A percentile compares a stretch with the other conserved stretches of the same genome.
Evolutionary conservation across 1,284 basidiomycete species (phyloP).

Genomic region (Somion occarium): DNA sequence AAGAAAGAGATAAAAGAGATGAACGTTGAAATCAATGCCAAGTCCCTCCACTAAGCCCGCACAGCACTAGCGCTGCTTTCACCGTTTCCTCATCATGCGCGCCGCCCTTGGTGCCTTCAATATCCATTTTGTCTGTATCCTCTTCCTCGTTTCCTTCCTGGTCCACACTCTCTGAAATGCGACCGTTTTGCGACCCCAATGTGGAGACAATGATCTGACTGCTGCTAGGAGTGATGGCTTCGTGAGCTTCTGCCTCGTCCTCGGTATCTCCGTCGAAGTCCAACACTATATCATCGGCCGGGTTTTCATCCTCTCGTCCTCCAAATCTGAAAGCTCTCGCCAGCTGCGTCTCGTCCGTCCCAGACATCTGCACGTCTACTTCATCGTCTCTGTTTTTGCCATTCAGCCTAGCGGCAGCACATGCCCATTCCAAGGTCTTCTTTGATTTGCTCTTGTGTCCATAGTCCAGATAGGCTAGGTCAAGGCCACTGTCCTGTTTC

Average conservation of each 20-base stretch:
- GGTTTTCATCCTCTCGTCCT: slow-evolving; percentile 21
- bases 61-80: slow-evolving; percentile 56
- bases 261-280: slow-evolving; percentile 26
- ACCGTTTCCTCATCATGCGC: slow-evolving; percentile 57
- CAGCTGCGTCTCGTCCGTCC: neutral
- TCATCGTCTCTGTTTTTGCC: slow-evolving; percentile 13
- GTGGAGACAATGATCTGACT: slow-evolving; percentile 3
- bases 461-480: slow-evolving; percentile 49
- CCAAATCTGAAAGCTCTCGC: slow-evolving; percentile 6
- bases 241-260: slow-evolving; percentile 30
- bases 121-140: neutral
- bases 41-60: slow-evolving; percentile 42
- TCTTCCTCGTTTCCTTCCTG: neutral
- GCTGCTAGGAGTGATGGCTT: slow-evolving; percentile 33
- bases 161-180: neutral
- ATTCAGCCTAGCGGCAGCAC: slow-evolving; percentile 45
- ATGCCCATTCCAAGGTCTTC: slow-evolving; percentile 69
- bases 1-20: too few species aligned
- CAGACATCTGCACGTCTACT: slow-evolving; percentile 18
- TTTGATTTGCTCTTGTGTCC: slow-evolving; percentile 15
- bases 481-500: slow-evolving; percentile 33
- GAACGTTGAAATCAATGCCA: neutral
- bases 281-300: slow-evolving; percentile 26
- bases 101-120: slow-evolving; percentile 6
- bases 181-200: neutral